These are phyloP conservation scores for Russula dissimulans DNA, from an alignment of 768 basidiomycete genomes.

Conservation along the genomic window DNA sequence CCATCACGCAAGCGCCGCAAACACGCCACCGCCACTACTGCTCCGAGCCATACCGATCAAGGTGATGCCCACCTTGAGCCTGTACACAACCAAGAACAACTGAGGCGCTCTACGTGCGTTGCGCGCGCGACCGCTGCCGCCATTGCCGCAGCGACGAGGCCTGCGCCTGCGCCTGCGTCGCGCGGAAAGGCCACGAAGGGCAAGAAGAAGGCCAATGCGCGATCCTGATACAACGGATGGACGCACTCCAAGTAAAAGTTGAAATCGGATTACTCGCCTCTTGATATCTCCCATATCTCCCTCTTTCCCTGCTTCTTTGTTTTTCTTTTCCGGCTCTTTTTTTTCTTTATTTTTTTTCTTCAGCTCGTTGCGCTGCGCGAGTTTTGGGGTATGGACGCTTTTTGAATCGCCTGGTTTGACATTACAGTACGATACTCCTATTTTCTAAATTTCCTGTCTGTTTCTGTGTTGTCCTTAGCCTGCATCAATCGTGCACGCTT, in stretches of 20 bases:
- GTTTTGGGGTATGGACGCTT: neutral
- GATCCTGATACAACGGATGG: neutral
- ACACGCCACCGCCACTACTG: neutral
- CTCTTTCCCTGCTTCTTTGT: no score
- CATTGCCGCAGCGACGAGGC: neutral
- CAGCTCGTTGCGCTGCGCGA: neutral
- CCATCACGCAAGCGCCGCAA: constrained; percentile 4
- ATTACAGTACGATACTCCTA: neutral
- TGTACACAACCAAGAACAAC: neutral
- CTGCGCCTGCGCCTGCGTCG: neutral
- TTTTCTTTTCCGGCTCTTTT: no score
- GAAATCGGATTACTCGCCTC: neutral
- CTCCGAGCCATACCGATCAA: neutral
- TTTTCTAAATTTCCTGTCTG: neutral
- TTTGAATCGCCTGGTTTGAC: neutral
- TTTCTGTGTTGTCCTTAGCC: neutral
- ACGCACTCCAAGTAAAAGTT: no score
- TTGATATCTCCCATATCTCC: neutral
- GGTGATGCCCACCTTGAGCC: neutral
- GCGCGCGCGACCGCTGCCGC: neutral
- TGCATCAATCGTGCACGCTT: neutral
- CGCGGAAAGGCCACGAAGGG: neutral
- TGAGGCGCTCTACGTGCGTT: constrained; percentile 4
- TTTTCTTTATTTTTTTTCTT: neutral
- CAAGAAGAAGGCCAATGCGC: neutral